These are phyloP conservation scores for Nicotiana sylvestris DNA, from an alignment of 257 asterid genomes.

Conservation along the genomic window DNA sequence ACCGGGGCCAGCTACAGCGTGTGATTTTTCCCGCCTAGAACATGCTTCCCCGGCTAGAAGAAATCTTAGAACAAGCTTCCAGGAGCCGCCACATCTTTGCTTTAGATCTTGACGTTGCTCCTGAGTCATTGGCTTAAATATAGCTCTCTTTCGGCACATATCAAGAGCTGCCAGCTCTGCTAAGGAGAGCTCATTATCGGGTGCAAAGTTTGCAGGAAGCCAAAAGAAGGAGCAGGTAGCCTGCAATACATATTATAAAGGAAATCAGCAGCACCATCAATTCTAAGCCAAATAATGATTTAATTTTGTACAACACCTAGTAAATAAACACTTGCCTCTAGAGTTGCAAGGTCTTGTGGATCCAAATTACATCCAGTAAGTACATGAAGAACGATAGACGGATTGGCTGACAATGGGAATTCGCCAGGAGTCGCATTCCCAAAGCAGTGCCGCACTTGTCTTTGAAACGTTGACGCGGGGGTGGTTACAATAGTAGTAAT, in stretches of 20 bases:
- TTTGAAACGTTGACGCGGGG: slow-evolving; percentile 43
- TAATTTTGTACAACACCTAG: neutral
- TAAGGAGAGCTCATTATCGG: slow-evolving; percentile 75
- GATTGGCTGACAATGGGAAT: slow-evolving; percentile 91
- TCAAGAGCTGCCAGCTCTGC: slow-evolving; percentile 99
- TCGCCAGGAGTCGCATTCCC: slow-evolving; percentile 88
- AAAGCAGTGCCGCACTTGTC: slow-evolving; percentile 70
- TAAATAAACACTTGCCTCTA: slow-evolving; percentile 77
- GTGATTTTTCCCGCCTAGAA: slow-evolving; percentile 86
- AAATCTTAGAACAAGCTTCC: slow-evolving; percentile 91
- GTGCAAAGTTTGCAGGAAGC: slow-evolving; percentile 83
- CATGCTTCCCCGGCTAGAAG: slow-evolving; percentile 92
- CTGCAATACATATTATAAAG: slow-evolving; percentile 46
- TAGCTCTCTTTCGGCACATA: slow-evolving; percentile 90
- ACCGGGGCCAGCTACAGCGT: slow-evolving; percentile 99
- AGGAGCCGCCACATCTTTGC: slow-evolving; percentile 82
- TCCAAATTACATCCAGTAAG: slow-evolving; percentile 80
- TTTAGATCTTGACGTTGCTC: slow-evolving; percentile 58
- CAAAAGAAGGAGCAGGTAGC: slow-evolving; percentile 90
- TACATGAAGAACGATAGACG: slow-evolving; percentile 90
- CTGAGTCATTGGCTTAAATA: slow-evolving; percentile 76
- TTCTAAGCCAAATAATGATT: slow-evolving; percentile 27
- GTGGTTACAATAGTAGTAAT: slow-evolving; percentile 45
- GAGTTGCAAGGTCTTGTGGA: slow-evolving; percentile 89
- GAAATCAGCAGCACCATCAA: slow-evolving; percentile 75